Evolutionary conservation across 2,329 filamentous ascomycete species (phyloP), one percentile per base, ranked within the genome.

Genomic region (Aureobasidium lini): DNA sequence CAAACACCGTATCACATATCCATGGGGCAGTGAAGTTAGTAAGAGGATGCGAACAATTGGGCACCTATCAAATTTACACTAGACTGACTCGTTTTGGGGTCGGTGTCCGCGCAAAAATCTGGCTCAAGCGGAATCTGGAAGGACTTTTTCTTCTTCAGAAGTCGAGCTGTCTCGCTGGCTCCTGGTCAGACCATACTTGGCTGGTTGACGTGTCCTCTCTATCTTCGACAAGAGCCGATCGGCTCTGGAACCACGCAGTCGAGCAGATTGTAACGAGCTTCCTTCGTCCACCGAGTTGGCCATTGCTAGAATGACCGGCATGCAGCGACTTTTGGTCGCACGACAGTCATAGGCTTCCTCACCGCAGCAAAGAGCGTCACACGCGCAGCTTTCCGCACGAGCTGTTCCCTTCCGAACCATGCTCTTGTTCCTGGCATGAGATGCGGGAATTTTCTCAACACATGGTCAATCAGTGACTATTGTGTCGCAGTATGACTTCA

Each of bases 271-370:
- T 13, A 16, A 29, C 29, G 31, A 31, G 15, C 6, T 40, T 23
- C 16, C 23, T 40, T 29, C 39, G 48, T 52, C 9, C 23, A 31
- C n/a, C 28, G 9, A 31, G 5, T 6, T 37, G 23, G 18, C 13
- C 10, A 15, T 11, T 54, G n/a, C 36, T 52, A 40, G 18, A 16
- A 43, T 29, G 23, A 53, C 29, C 31, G 52, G 28, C 52, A 36
- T 56, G 11, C 15, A 46, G 40, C 31, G 29, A 31, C 18, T 15
- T 36, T 56, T 46, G 52, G 53, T 57, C 34, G 43, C 53, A 48
- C 53, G 13, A 48, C 53, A 57, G 53, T 34, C 43, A 39, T 48
- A 29, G 47, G 53, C 43, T 48, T 57, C 23, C 34, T 57, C 53
- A 57, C 53, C 43, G 53, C 53, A 42, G 40, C 52, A 46, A 23